phyloP scores from a whole-genome alignment of 1,139 yeast species.

The Yamadazyma diddensiae region DNA sequence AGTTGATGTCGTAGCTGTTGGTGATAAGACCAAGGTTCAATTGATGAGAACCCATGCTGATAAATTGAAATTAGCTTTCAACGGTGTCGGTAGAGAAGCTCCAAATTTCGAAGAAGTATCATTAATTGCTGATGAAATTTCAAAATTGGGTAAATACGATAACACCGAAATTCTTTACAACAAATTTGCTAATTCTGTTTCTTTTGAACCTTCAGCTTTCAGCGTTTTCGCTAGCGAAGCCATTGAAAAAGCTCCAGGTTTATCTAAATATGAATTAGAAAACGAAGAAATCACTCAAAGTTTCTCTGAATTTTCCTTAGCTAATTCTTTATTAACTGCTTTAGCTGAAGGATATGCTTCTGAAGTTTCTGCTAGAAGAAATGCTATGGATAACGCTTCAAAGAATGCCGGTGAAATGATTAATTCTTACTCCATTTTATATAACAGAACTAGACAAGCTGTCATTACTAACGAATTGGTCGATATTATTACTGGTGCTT shows the following conservation, averaged over 20 bases:
- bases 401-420: constrained; percentile 99
- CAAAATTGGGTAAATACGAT: constrained; percentile 66
- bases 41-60: constrained; percentile 77
- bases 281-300: constrained; percentile 63
- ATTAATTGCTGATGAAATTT: constrained; percentile 81
- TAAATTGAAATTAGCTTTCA: constrained; percentile 69
- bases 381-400: constrained; percentile 99
- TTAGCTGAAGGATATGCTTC: constrained; percentile 98
- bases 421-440: constrained; percentile 89
- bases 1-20: constrained; percentile 83
- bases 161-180: constrained; percentile 82
- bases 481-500: constrained; percentile 99
- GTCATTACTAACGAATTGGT: constrained; percentile 99
- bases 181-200: constrained; percentile 80
- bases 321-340: constrained; percentile 87
- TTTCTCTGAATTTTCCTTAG: constrained; percentile 81
- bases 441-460: constrained; percentile 99
- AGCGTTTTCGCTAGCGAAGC: constrained; percentile 68
- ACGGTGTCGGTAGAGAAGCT: constrained; percentile 93
- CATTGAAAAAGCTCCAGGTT: constrained; percentile 84
- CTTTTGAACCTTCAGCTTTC: constrained; percentile 80
- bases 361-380: constrained; percentile 97
- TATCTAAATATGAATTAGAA: constrained; percentile 81
- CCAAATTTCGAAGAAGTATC: constrained; percentile 92
- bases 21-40: constrained; percentile 93